These are phyloP conservation scores for Botryotinia narcissicola DNA, from an alignment of 2,329 filamentous ascomycete genomes.

Conservation along the genomic window DNA sequence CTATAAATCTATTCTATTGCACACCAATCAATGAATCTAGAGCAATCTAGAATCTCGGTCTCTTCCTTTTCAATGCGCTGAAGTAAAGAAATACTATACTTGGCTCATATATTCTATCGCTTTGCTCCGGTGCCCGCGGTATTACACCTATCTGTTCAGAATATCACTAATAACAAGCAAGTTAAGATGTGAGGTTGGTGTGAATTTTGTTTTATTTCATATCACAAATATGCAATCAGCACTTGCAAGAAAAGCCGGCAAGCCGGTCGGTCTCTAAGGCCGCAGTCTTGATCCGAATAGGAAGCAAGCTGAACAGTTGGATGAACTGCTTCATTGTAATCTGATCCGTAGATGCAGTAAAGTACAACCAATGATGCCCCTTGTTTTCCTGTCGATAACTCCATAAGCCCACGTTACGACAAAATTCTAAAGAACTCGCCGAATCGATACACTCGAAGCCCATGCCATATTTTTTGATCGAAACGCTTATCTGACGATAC, in stretches of 20 bases:
- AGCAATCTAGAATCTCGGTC: not conserved
- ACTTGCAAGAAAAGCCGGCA: slow-evolving; percentile 55
- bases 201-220: slow-evolving; percentile 9
- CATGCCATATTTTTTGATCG: slow-evolving; percentile 10
- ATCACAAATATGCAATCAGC: slow-evolving; percentile 18
- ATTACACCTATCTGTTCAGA: not conserved
- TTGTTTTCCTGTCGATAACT: slow-evolving; percentile 32
- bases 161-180: not conserved
- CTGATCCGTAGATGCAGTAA: slow-evolving; percentile 37
- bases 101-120: not conserved
- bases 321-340: slow-evolving; percentile 45
- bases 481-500: slow-evolving; percentile 87
- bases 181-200: not conserved
- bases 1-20: not conserved
- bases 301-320: slow-evolving; percentile 47
- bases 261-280: slow-evolving; percentile 73
- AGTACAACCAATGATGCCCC: slow-evolving; percentile 34
- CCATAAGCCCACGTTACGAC: slow-evolving; percentile 30
- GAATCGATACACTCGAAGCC: slow-evolving; percentile 19
- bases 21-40: not conserved
- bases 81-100: not conserved
- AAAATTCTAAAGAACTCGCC: slow-evolving; percentile 18
- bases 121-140: not conserved
- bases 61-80: no score
- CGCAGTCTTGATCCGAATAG: slow-evolving; percentile 56